Percentiles rank a stretch among this genome's conserved stretches.
Evolutionary conservation across 768 basidiomycete genomes (phyloP).

Genomic region (Hericium erinaceus): DNA sequence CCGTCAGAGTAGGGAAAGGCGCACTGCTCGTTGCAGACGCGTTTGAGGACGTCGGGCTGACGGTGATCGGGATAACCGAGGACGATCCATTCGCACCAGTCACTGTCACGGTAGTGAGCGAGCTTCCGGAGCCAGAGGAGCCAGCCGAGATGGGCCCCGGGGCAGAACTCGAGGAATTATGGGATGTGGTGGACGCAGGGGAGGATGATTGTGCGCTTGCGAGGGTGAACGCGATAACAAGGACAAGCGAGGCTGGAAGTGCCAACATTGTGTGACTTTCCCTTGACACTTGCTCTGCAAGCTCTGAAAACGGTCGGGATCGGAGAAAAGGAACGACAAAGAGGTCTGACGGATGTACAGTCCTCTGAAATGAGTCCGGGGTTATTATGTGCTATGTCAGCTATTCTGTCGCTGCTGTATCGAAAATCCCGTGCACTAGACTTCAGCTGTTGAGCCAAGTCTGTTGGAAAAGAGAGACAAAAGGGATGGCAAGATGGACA

Average conservation of each 20-base stretch:
- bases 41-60: background rate
- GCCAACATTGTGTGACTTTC: background rate
- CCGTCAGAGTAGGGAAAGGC: slow-evolving; percentile 6
- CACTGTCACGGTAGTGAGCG: slow-evolving; percentile 7
- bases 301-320: background rate
- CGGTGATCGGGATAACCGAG: slow-evolving; percentile 11
- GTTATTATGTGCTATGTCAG: too few species aligned
- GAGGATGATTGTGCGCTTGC: slow-evolving; percentile 1
- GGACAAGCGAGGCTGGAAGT: slow-evolving; percentile 6
- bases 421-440: too few species aligned
- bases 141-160: background rate
- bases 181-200: background rate
- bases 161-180: background rate
- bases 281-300: background rate
- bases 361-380: too few species aligned
- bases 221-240: slow-evolving; percentile 2
- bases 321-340: background rate
- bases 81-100: slow-evolving; percentile 10
- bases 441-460: too few species aligned
- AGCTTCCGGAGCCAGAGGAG: background rate
- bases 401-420: too few species aligned
- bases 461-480: too few species aligned
- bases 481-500: too few species aligned
- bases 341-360: background rate
- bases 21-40: slow-evolving; percentile 1